These are phyloP conservation scores for Geotrichum bryndzae DNA, from an alignment of 1,139 yeast species.

Conservation along the genomic window DNA sequence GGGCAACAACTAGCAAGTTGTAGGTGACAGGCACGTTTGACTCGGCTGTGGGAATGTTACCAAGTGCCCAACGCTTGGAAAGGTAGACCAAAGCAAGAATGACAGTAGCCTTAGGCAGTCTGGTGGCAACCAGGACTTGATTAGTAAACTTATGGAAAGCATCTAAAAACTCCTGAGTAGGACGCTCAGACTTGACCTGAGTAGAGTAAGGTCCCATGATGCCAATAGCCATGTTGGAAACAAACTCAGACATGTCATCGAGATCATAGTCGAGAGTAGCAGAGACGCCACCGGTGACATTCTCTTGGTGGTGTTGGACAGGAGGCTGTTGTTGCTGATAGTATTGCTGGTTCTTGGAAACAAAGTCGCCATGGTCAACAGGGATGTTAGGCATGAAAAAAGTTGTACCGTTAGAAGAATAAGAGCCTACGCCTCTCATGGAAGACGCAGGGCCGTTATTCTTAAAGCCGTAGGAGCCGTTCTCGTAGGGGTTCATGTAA, in stretches of 20 bases:
- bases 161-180: constrained; percentile 37
- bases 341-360: constrained; percentile 16
- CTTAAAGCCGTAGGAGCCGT: constrained; percentile 16
- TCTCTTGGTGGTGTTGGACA: constrained; percentile 25
- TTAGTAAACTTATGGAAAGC: constrained; percentile 56
- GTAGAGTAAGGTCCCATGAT: constrained; percentile 38
- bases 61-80: constrained; percentile 41
- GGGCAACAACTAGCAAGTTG: constrained; percentile 58
- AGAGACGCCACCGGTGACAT: constrained; percentile 63
- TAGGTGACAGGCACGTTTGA: constrained; percentile 38
- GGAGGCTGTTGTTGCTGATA: constrained; percentile 21
- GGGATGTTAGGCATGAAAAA: constrained; percentile 26
- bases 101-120: constrained; percentile 78
- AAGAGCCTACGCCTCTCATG: constrained; percentile 18
- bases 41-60: constrained; percentile 24
- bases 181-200: constrained; percentile 19
- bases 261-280: constrained; percentile 74
- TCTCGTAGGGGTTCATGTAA: constrained; percentile 7
- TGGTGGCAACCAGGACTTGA: constrained; percentile 78
- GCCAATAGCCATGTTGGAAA: constrained; percentile 61
- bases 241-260: constrained; percentile 68
- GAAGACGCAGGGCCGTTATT: constrained; percentile 8
- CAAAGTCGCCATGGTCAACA: constrained; percentile 21
- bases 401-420: constrained; percentile 27
- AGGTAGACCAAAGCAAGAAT: constrained; percentile 74